These are phyloP conservation scores for Periconia macrospinosa DNA, from an alignment of 2,329 filamentous ascomycete genomes.

Conservation along the genomic window DNA sequence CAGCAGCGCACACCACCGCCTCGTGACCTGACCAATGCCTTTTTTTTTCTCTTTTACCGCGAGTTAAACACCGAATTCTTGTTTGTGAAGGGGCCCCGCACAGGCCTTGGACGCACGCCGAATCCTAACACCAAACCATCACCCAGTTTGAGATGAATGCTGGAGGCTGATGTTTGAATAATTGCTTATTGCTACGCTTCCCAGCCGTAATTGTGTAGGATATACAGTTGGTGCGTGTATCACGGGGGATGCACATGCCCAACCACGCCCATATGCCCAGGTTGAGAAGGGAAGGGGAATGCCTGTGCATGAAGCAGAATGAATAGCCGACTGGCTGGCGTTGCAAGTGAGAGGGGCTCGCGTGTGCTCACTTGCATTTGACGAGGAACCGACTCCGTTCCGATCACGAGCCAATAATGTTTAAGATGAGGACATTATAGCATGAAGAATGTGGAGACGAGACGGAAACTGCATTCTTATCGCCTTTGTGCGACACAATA, in stretches of 20 bases:
- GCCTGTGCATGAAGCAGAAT: background rate
- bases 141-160: too few species aligned
- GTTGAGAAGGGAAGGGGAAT: background rate
- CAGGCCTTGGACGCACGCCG: too few species aligned
- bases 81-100: background rate
- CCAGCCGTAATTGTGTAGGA: background rate
- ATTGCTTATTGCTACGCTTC: too few species aligned
- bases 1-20: background rate
- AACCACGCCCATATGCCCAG: background rate
- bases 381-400: background rate
- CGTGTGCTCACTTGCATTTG: background rate
- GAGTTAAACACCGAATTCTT: background rate
- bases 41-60: background rate
- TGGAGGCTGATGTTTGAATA: too few species aligned
- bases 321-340: background rate
- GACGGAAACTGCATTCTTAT: too few species aligned
- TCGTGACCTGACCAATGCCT: background rate
- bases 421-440: background rate
- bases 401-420: background rate
- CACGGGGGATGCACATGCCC: background rate
- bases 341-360: background rate
- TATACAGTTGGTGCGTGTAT: background rate
- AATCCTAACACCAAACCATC: background rate
- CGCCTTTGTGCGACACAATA: too few species aligned
- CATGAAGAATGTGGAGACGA: too few species aligned